A percentile compares a stretch with the other conserved stretches of the same genome.
Conservation (phyloP, 768 basidiomycete genomes). For the Tulasnella sp. region DNA sequence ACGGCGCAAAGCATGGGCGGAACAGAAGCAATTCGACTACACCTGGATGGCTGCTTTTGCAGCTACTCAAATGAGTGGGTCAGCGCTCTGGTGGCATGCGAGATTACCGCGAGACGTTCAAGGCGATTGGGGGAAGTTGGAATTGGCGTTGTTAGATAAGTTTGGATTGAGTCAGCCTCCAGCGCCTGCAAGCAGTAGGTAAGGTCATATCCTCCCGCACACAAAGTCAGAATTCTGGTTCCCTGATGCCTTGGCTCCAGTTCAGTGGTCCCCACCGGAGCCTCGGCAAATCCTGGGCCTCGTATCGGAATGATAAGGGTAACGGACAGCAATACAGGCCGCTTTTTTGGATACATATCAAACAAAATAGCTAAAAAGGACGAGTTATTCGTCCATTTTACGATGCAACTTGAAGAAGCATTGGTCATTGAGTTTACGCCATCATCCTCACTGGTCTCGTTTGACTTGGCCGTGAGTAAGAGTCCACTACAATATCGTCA, state of each 20-base stretch:
- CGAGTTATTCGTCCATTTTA: too few relatives aligned
- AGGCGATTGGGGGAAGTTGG: neutral
- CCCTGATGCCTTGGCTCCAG: neutral
- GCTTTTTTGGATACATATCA: neutral
- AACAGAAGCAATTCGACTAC: conserved; percentile 8
- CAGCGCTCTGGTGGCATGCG: neutral
- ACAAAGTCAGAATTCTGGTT: neutral
- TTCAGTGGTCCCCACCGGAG: neutral
- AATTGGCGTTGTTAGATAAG: neutral
- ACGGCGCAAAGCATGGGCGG: neutral
- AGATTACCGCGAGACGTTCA: neutral
- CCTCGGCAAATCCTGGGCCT: neutral
- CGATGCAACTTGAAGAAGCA: neutral
- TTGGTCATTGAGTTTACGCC: neutral
- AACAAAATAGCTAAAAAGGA: neutral
- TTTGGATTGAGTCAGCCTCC: neutral
- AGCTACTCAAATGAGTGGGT: neutral
- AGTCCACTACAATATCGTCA: neutral
- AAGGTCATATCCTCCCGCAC: neutral
- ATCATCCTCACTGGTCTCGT: neutral
- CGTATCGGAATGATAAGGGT: neutral
- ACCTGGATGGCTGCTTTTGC: neutral
- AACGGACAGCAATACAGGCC: neutral
- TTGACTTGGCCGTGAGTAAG: neutral
- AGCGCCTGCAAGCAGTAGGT: neutral